Base-by-base conservation (phyloP, 257 asterid genomes). In the Ehretia macrophylla region DNA sequence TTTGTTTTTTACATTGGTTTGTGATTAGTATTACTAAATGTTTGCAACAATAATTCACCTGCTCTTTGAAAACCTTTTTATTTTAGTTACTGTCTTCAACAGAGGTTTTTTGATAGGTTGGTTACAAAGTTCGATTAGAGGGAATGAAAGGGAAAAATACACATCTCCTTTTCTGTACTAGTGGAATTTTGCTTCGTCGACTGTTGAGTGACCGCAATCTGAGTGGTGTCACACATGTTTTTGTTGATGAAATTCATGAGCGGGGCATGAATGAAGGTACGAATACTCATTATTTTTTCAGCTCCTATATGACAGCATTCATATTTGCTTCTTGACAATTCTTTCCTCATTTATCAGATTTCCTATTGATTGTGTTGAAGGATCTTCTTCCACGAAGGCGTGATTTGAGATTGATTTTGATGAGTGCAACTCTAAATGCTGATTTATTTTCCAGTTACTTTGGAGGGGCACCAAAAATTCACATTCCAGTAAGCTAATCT, bases 211-310 rank as follows among this genome's bases (percentile, higher is more conserved):
- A 93, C 72, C 87, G 80, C 65, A 93, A 86, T 66, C 82, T 93
- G 67, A 84, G 81, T 56, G 99, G 96, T 16, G 56, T 86, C 62
- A 93, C 96, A 58, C 97, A 93, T 78, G 90, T 89, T 58, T 86
- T 93, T 66, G 97, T 93, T 62, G 99, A 93, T 83, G 99, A 93
- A 70, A 93, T 93, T 74, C 99, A 93, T 40, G 99, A 93, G 79
- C 85, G 99, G 39, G 99, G 99, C 77, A 93, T 93, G 97, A 93
- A 93, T 83, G 99, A 93, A 93, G 99, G 99, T 93, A 68, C 70
- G 70, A 63, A 38, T 64, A 27, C 49, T n/a, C 19, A 56, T 60
- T 49, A 21, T 12, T 58, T 22, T 59, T 58, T 40, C 57, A 46
- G 46, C 60, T 60, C 63, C 62, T 32, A 50, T 46, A 16, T 46